These are phyloP conservation scores for Sphaerulina populicola DNA, from an alignment of 2,329 filamentous ascomycete genomes.

Conservation along the genomic window DNA sequence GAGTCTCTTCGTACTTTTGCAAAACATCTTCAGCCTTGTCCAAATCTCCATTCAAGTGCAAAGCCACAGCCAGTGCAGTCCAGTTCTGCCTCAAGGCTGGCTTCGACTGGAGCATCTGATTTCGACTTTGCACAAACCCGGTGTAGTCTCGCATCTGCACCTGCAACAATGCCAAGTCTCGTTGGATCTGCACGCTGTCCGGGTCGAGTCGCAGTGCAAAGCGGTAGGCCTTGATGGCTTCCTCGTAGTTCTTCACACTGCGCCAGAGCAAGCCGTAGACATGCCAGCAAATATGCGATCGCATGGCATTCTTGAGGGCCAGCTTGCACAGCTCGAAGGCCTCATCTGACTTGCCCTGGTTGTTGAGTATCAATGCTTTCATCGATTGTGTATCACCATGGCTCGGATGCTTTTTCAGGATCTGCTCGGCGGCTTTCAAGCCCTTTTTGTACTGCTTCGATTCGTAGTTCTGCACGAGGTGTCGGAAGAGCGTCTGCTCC, in stretches of 20 bases:
- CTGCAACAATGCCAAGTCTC: slow-evolving; percentile 86
- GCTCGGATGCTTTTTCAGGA: slow-evolving; percentile 85
- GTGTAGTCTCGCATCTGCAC: slow-evolving; percentile 93
- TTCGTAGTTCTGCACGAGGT: slow-evolving; percentile 92
- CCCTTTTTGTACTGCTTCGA: slow-evolving; percentile 89
- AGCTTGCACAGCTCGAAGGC: slow-evolving; percentile 89
- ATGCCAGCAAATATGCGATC: slow-evolving; percentile 98
- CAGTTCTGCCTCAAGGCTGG: slow-evolving; percentile 83
- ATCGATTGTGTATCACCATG: slow-evolving; percentile 98
- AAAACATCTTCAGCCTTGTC: slow-evolving; percentile 82
- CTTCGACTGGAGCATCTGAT: slow-evolving; percentile 75
- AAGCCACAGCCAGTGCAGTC: slow-evolving; percentile 91
- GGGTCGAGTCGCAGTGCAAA: slow-evolving; percentile 88
- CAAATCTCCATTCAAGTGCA: slow-evolving; percentile 82
- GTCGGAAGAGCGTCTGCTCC: slow-evolving; percentile 87
- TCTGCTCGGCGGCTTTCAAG: slow-evolving; percentile 91
- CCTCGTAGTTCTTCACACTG: slow-evolving; percentile 93
- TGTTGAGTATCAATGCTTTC: slow-evolving; percentile 95
- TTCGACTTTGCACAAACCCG: slow-evolving; percentile 84
- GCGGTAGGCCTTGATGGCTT: slow-evolving; percentile 98
- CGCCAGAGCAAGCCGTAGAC: slow-evolving; percentile 93
- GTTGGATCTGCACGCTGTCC: slow-evolving; percentile 87
- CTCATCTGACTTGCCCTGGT: slow-evolving; percentile 83
- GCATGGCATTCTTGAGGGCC: slow-evolving; percentile 92
- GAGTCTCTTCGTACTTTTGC: slow-evolving; percentile 83